Evolutionary conservation across 2,329 filamentous ascomycete genomes (phyloP), one percentile per base, ranked within the genome.

Genomic region (Colletotrichum sidae): DNA sequence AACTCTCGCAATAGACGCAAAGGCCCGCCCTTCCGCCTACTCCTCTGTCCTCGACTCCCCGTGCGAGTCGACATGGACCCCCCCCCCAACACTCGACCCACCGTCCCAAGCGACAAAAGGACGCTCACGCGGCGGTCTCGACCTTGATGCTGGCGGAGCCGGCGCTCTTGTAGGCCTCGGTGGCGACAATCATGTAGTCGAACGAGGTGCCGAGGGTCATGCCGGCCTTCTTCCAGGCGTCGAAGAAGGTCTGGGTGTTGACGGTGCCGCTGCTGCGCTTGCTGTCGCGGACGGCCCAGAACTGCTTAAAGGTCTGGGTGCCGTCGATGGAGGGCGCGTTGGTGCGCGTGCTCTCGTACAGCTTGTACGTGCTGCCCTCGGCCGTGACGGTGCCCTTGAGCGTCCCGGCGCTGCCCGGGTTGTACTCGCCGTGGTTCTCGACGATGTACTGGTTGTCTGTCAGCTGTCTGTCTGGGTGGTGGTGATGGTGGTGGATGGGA

Each of bases 161-260:
- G 65, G 76, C 79, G 75, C 83, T 84, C 66, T 78, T 74, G 73
- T 85, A 86, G 4, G 83, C 84, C 73, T 87, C 85, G 1, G 82
- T 83, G 12, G 84, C 84, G 17, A 86, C 74, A 66, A 87, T 85
- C 78, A 83, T 80, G 72, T 87, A 87, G 73, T 87, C 77, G 9
- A 65, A 65, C 69, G 80, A 77, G 44, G 68, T 77, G 3, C 85
- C 85, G 10, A 87, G 71, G 34, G 74, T 78, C 72, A 86, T 73
- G 4, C 85, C 84, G n/a, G 73, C 70, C 42, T 77, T 76, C 17
- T 73, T 72, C 85, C 85, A 88, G 8, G 84, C 84, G 69, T 83
- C 77, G 69, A 87, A 86, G 72, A 87, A 84, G 68, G 80, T 82
- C 33, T 72, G 76, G 2, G 79, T 78, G 42, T 79, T 83, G 66